Conservation (phyloP, 352 stramenopile species). For the Pythium volutum region DNA sequence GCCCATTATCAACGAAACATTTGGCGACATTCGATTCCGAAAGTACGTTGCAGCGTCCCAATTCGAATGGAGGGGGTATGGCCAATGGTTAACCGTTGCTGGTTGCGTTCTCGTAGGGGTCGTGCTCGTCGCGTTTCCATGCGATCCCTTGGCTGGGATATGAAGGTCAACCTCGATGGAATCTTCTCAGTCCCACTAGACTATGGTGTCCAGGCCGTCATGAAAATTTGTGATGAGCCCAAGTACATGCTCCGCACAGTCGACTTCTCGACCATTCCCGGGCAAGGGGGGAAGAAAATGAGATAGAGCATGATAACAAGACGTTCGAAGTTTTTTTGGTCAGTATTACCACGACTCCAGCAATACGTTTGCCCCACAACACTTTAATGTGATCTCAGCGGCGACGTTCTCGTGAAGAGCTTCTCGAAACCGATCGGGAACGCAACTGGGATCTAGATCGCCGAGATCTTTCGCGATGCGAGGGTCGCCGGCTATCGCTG, state of each 20-base stretch:
- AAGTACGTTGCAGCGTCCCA: slow-evolving; percentile 33
- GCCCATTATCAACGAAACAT: slow-evolving; percentile 89
- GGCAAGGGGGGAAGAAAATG: slow-evolving; percentile 13
- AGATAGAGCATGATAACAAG: slow-evolving; percentile 9
- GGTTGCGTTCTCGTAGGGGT: slow-evolving; percentile 36
- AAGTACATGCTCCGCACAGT: slow-evolving; percentile 86
- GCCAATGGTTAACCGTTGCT: neutral
- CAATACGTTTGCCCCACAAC: neutral
- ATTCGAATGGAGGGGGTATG: neutral
- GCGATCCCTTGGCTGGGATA: slow-evolving; percentile 87
- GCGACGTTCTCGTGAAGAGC: slow-evolving; percentile 14
- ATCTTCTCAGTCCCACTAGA: slow-evolving; percentile 86
- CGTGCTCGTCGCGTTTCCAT: slow-evolving; percentile 83
- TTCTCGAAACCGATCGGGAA: slow-evolving; percentile 25
- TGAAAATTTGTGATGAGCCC: slow-evolving; percentile 86
- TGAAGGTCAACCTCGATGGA: slow-evolving; percentile 86
- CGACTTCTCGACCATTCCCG: slow-evolving; percentile 45
- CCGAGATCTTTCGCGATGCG: neutral
- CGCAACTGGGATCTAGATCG: slow-evolving; percentile 30
- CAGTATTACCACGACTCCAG: too few species aligned
- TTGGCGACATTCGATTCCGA: slow-evolving; percentile 87
- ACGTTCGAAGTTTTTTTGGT: neutral
- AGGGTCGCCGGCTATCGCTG: neutral
- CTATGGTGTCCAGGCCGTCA: slow-evolving; percentile 88
- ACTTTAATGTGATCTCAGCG: neutral